These are phyloP conservation scores for Yamadazyma akitaensis DNA, from an alignment of 805 yeast species.

Conservation along the genomic window DNA sequence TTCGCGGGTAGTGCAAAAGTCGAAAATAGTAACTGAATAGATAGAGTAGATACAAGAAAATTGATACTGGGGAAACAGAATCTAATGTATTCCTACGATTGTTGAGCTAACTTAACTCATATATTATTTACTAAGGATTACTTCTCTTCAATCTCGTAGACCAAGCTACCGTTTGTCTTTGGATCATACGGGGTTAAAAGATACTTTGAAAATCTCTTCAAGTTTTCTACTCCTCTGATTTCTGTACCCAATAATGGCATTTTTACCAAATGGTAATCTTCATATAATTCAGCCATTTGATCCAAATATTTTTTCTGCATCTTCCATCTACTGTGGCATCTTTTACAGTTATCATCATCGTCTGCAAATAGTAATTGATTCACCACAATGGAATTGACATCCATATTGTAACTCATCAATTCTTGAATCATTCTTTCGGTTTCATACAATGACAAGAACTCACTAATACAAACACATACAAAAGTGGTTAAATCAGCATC, in stretches of 20 bases:
- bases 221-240: slow-evolving; percentile 86
- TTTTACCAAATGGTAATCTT: slow-evolving; percentile 93
- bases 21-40: not conserved
- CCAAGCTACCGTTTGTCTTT: slow-evolving; percentile 49
- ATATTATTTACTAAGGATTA: slow-evolving; percentile 9
- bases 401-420: slow-evolving; percentile 90
- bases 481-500: slow-evolving; percentile 94
- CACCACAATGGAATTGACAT: slow-evolving; percentile 92
- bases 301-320: slow-evolving; percentile 94
- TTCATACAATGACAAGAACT: slow-evolving; percentile 91
- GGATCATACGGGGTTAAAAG: slow-evolving; percentile 77
- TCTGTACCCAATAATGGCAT: slow-evolving; percentile 95
- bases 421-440: slow-evolving; percentile 98
- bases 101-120: not conserved
- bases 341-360: slow-evolving; percentile 71
- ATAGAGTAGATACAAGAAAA: not conserved
- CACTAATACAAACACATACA: slow-evolving; percentile 96
- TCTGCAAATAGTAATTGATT: slow-evolving; percentile 91
- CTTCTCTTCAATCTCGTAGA: slow-evolving; percentile 54
- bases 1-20: slow-evolving; percentile 1
- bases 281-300: slow-evolving; percentile 94
- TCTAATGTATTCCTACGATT: not conserved
- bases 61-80: not conserved
- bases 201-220: slow-evolving; percentile 79
- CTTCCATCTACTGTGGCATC: slow-evolving; percentile 90